phyloP scores from a whole-genome alignment of 768 basidiomycete species.

The Boletus rubescentipes region DNA sequence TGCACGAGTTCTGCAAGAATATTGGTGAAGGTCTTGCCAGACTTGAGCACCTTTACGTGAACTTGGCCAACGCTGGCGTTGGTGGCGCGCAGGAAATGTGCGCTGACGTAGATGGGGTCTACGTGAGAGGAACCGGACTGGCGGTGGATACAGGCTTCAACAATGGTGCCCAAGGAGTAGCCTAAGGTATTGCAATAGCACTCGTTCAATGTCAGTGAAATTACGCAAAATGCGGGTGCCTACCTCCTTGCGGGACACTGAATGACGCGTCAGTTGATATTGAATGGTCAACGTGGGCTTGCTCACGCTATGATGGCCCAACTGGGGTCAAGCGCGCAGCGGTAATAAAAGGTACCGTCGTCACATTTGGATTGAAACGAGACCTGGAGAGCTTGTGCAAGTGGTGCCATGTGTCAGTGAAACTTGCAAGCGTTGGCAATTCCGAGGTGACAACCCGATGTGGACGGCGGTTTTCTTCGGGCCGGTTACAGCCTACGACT shows the following conservation, averaged over 20 bases:
- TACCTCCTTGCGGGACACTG: conserved; percentile 59
- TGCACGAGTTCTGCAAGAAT: conserved; percentile 61
- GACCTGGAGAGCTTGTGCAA: conserved; percentile 25
- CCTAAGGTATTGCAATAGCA: conserved; percentile 36
- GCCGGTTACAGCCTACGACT: too few species aligned
- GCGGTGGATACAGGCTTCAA: conserved; percentile 53
- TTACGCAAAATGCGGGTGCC: neutral
- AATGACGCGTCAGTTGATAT: neutral
- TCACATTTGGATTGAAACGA: conserved; percentile 7
- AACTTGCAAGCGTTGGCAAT: too few species aligned
- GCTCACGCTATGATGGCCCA: conserved; percentile 49
- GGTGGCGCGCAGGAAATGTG: conserved; percentile 54
- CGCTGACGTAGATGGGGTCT: conserved; percentile 61
- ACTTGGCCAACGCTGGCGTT: conserved; percentile 44
- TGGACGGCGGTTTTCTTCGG: too few species aligned
- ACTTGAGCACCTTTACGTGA: conserved; percentile 46
- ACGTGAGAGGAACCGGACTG: conserved; percentile 48
- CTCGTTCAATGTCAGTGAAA: neutral
- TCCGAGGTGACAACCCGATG: too few species aligned
- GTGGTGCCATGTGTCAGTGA: conserved; percentile 17
- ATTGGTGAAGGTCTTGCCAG: conserved; percentile 54
- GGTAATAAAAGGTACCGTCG: conserved; percentile 24
- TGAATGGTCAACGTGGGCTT: neutral
- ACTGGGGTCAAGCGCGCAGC: conserved; percentile 41
- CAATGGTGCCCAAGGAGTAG: conserved; percentile 53